These are phyloP conservation scores for Hypoxylon lienhwacheense DNA, from an alignment of 495 filamentous ascomycete genomes.

Conservation along the genomic window DNA sequence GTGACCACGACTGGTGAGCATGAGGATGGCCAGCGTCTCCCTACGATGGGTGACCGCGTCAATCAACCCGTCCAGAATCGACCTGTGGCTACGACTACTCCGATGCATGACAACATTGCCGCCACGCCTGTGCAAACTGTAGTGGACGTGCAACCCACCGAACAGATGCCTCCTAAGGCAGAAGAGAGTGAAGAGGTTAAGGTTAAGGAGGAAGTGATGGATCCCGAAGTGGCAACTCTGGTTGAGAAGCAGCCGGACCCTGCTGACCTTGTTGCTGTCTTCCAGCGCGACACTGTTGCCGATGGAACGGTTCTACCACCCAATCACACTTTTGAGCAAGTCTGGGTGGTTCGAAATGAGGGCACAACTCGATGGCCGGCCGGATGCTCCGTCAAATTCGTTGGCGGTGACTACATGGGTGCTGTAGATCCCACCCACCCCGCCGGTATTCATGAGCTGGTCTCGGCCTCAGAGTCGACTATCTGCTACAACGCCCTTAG, in stretches of 20 bases:
- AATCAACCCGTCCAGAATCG: slow-evolving; percentile 31
- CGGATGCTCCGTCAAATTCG: slow-evolving; percentile 86
- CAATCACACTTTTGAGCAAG: slow-evolving; percentile 77
- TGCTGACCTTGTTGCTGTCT: slow-evolving; percentile 68
- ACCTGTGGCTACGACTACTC: slow-evolving; percentile 54
- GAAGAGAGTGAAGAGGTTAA: slow-evolving; percentile 41
- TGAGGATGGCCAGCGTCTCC: slow-evolving; percentile 59
- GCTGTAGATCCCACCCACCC: slow-evolving; percentile 78
- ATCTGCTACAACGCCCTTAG: slow-evolving; percentile 67
- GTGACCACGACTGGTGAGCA: slow-evolving; percentile 84
- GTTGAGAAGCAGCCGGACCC: slow-evolving; percentile 35
- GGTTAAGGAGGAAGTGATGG: slow-evolving; percentile 41
- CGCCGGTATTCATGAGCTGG: slow-evolving; percentile 69
- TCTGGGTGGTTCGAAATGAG: slow-evolving; percentile 88
- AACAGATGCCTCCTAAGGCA: slow-evolving; percentile 25
- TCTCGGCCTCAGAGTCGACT: slow-evolving; percentile 77
- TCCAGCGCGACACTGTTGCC: slow-evolving; percentile 71
- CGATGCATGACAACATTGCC: slow-evolving; percentile 52
- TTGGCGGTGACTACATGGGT: slow-evolving; percentile 94
- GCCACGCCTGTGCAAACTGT: slow-evolving; percentile 71
- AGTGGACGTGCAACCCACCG: slow-evolving; percentile 67
- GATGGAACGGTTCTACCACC: slow-evolving; percentile 75
- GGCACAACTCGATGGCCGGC: slow-evolving; percentile 80
- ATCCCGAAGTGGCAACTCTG: slow-evolving; percentile 21
- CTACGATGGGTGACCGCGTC: slow-evolving; percentile 67